Evolutionary conservation across 2,329 filamentous ascomycete genomes (phyloP), one percentile per base, ranked within the genome.

Genomic region (Aspergillus neoniger): DNA sequence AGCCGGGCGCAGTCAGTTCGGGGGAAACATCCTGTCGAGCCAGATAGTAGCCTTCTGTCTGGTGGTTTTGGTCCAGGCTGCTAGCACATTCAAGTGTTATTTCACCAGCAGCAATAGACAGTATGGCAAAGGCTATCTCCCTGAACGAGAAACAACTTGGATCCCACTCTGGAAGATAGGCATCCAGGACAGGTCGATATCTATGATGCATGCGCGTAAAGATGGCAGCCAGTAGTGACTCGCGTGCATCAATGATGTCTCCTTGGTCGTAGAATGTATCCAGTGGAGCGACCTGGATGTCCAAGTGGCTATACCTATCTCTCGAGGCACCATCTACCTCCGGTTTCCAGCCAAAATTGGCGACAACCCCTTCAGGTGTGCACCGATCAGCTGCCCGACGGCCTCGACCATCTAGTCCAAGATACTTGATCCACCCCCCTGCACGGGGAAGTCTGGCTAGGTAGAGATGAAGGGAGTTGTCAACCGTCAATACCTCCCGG

Each of bases 61-160:
- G 1, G n/a, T 67, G 60, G 23, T 51, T 63, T 39, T 10, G 47
- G 23, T 67, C 44, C 9, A 68, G 38, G 12, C 39, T 36, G 2
- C 41, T 2, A 9, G 38, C 5, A 21, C 23, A 48, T 17, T 61
- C 58, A 41, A 64, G 64, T 12, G 41, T 23, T 9, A 67, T 32
- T 19, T 64, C 61, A 21, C 66, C 63, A n/a, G 64, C 58, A 21
- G 66, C 63, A 32, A 67, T 23, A 25, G 66, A 67, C 17, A 65
- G 21, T 21, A 67, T 21, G 1, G 63, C 60, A 21, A 64, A 68
- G 6, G 66, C 61, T 2, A 67, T 59, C 28, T 68, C 66, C 17
- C 57, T 60, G 17, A 68, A 68, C 3, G 55, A 23, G 17, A 66
- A 65, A n/a, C 53, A 48, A 4, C 44, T 36, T 3, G 61, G 58